Evolutionary conservation across 2,329 filamentous ascomycete genomes (phyloP), one percentile per base, ranked within the genome.

Genomic region (Paecilomyces variotii): DNA sequence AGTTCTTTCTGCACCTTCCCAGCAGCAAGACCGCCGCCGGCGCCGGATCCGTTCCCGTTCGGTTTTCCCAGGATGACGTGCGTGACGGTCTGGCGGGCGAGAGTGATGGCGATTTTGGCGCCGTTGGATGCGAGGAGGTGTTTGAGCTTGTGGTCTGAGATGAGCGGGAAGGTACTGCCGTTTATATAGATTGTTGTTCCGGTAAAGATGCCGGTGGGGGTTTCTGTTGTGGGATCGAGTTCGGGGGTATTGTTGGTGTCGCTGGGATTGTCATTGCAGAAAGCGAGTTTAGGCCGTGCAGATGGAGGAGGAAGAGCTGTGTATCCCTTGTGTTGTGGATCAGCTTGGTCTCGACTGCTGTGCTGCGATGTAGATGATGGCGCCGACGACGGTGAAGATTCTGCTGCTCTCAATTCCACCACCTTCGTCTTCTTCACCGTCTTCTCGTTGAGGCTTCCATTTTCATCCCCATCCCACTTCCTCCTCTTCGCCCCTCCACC

Each of bases 111-210:
- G 64, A 90, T 79, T 50, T 76, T 79, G 0, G 85, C 93, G 24
- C 92, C 93, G 68, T 96, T 85, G 58, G 85, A 80, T 4, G 82
- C 84, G 39, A 97, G 81, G 14, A 95, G 73, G 57, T 87, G 86
- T 78, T 94, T 95, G 59, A 97, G 82, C 70, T 84, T 88, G 76
- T 96, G 89, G 72, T 97, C 92, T 12, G 90, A 95, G 61, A 96
- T 83, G 26, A 85, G 74, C 1, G 92, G 91, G 60, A 86, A 82
- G 1, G 91, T 96, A 64, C 89, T 92, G 61, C 91, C 91, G 73
- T 96, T 96, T 73, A 97, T 83, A 75, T 93, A 94, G 66, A 96
- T 82, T 56, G 84, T 86, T 25, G 91, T 80, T 14, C 86, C 84
- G 52, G 83, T 75, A 70, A 97, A 92, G 56, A 95, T 82, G n/a